Evolutionary conservation across 2,329 filamentous ascomycete species (phyloP), one percentile per base, ranked within the genome.

Genomic region (Podosphaera leucotricha): DNA sequence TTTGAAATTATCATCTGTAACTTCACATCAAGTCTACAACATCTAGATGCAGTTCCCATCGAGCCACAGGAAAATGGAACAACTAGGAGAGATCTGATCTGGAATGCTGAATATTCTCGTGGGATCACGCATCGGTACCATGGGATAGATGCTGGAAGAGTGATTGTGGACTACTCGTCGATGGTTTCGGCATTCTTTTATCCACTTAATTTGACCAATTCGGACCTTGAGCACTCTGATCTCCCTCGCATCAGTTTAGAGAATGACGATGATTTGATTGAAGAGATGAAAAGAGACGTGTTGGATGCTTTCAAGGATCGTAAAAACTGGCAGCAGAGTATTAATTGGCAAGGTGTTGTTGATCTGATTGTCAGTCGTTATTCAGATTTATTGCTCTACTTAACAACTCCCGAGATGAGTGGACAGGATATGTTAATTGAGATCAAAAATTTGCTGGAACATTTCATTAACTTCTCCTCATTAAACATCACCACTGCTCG

Each of bases 1-100:
- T 81, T 81, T 50, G 78, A 83, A 57, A 64, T 80, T 44, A 77
- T 82, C 42, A 62, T 77, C 18, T 83, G 77, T 55, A 62, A 75
- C 44, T 82, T 83, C 39, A 49, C 51, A 8, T 49, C 60, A 11
- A 50, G 50, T 1, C 33, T 58, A 36, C 48, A 55, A 8, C 49
- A 56, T 10, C 13, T 56, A 10, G 49, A 49, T 13, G 46, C 48
- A 6, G 47, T 40, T n/a, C 38, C 48, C 22, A 46, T 49, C 43
- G 48, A 51, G 2, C 19, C 35, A 3, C n/a, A 22, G 8, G 40
- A 28, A 20, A 10, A 26, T 3, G 35, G 30, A 49, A 7, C 38
- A 44, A 43, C 30, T 7, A 26, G 21, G 1, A 15, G 43, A 2
- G 43, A 46, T 2, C 10, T 18, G 4, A 16, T 20, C 7, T 19